phyloP scores from a whole-genome alignment of 345 rosid species.

The Hypericum perforatum region DNA sequence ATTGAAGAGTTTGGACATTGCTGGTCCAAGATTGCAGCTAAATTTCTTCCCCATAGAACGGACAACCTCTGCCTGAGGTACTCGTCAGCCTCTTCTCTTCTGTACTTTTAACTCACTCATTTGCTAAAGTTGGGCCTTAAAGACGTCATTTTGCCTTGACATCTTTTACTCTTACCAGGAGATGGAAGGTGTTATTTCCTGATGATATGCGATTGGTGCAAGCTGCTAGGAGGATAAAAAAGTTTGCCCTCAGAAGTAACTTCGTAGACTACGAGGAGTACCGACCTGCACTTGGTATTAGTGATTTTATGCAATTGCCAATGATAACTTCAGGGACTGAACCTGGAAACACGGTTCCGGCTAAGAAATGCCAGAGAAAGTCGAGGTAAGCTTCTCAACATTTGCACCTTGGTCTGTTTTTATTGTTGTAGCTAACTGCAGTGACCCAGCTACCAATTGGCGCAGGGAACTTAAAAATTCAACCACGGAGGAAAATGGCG shows the following conservation, averaged over 20 bases:
- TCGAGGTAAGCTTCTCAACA: constrained; percentile 33
- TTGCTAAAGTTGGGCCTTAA: background rate
- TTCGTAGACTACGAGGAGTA: constrained; percentile 84
- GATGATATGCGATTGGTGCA: constrained; percentile 47
- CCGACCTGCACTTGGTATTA: constrained; percentile 58
- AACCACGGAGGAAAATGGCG: constrained; percentile 15
- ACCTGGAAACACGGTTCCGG: constrained; percentile 13
- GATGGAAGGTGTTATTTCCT: constrained; percentile 71
- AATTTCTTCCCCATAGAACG: constrained; percentile 51
- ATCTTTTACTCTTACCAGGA: constrained; percentile 30
- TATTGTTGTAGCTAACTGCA: background rate
- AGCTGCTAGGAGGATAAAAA: constrained; percentile 46
- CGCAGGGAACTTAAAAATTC: constrained; percentile 20
- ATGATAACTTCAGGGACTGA: constrained; percentile 22
- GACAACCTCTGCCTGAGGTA: constrained; percentile 84
- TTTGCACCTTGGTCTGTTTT: background rate
- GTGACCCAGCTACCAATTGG: constrained; percentile 6
- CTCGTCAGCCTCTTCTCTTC: background rate
- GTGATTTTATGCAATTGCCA: constrained; percentile 39
- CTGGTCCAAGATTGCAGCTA: constrained; percentile 71
- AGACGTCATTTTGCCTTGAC: constrained; percentile 1
- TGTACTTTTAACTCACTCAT: background rate
- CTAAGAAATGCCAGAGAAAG: constrained; percentile 32
- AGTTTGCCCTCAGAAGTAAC: constrained; percentile 46
- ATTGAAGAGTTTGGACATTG: constrained; percentile 45